Evolutionary conservation across 2,329 filamentous ascomycete genomes (phyloP), one percentile per base, ranked within the genome.

Genomic region (Erysiphe neolycopersici): DNA sequence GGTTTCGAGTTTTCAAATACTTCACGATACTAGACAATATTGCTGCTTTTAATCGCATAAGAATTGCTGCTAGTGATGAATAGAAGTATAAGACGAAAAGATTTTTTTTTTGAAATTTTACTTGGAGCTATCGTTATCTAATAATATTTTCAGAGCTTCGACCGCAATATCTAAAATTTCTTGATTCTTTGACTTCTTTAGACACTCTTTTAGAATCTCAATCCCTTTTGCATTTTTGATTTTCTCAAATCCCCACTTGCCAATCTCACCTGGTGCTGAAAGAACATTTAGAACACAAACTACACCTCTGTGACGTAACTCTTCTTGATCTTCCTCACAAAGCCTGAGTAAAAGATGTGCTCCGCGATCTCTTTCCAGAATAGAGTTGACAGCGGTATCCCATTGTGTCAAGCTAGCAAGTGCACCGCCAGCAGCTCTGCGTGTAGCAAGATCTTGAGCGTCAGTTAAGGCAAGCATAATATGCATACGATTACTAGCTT

Each of bases 391-490:
- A 0, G 81, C 79, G 1, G 69, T 67, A 52, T 89, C 81, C 56
- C 77, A 84, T 29, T 74, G 72, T 0, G 84, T 84, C 19, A 98
- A 61, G 60, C 80, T 80, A 0, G 87, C 89, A 42, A 98, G 59
- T 0, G 84, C 87, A 1, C 89, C 89, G 2, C 85, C 84, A 0
- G 89, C 85, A 0, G 84, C 89, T 41, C 76, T 73, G 29, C 87
- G 66, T 0, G 84, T 93, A 0, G 72, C 73, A 6, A 71, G 60
- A 50, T 95, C 84, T 42, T 92, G 79, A 1, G 82, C 76, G 54
- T 95, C 85, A 0, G 83, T 77, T 32, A 98, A 71, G 0, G 87
- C 89, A 12, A 94, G 69, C 0, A 98, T 64, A 35, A 95, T 73
- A 54, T 91, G 79, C 37, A 95, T 60, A 0, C 87, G 69, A 44